Evolutionary conservation across 495 filamentous ascomycete species (phyloP).

Genomic region (Geopyxis carbonaria): DNA sequence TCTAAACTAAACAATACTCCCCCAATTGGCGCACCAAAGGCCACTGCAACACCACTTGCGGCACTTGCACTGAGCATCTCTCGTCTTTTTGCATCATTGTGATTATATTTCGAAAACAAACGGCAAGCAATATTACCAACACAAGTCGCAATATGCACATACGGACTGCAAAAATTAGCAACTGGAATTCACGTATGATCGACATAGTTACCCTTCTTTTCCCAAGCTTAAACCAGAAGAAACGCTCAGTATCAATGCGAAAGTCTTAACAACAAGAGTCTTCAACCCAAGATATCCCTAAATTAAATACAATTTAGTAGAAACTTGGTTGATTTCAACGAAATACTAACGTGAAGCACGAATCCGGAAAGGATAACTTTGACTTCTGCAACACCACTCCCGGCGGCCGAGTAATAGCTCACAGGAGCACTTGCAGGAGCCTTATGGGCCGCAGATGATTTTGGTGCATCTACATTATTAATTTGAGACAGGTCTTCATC

Average conservation of each 20-base stretch:
- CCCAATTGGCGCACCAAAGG: conserved; percentile 84
- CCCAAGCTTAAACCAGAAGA: conserved; percentile 84
- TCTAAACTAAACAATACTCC: conserved; percentile 89
- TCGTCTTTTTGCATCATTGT: conserved; percentile 68
- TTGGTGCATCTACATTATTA: conserved; percentile 10
- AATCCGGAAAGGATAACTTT: conserved; percentile 96
- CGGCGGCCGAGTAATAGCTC: conserved; percentile 89
- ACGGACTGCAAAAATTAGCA: conserved; percentile 39
- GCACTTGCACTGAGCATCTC: conserved; percentile 87
- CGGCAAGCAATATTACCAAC: conserved; percentile 91
- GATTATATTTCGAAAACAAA: conserved; percentile 79
- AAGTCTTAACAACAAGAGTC: conserved; percentile 73
- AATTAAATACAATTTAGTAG: conserved; percentile 11
- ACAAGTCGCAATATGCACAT: conserved; percentile 92
- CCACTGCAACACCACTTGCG: conserved; percentile 83
- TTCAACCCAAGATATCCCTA: conserved; percentile 77
- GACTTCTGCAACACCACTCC: conserved; percentile 92
- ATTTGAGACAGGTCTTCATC: conserved; percentile 53
- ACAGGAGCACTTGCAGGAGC: conserved; percentile 42
- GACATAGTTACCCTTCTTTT: conserved; percentile 48
- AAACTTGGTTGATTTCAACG: neutral
- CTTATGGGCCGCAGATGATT: conserved; percentile 23
- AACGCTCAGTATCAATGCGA: conserved; percentile 71
- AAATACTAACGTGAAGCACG: conserved; percentile 53
- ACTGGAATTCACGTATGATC: neutral